A percentile compares a stretch with the other conserved stretches of the same genome.
Evolutionary conservation across 306 rosid species (phyloP).

Genomic region (Benincasa hispida): DNA sequence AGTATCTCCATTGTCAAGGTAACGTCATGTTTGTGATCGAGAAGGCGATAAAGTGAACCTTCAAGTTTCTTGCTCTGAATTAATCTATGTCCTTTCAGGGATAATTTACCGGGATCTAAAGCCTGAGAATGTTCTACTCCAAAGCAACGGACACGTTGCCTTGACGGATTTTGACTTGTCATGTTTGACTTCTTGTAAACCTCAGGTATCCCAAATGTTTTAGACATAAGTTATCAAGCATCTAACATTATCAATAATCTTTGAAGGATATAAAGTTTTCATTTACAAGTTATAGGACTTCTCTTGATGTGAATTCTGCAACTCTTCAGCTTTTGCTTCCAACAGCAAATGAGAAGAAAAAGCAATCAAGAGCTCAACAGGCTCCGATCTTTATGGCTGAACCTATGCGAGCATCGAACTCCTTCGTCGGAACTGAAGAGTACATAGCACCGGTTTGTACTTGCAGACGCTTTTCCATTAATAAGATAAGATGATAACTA

Average conservation of each 20-base stretch:
- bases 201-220: slow-evolving; percentile 44
- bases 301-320: neutral
- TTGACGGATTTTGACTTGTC: slow-evolving; percentile 93
- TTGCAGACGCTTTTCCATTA: neutral
- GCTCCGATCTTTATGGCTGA: slow-evolving; percentile 83
- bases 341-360: slow-evolving; percentile 39
- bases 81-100: slow-evolving; percentile 29
- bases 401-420: slow-evolving; percentile 96
- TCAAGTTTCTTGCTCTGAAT: neutral
- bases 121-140: slow-evolving; percentile 93
- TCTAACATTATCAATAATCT: neutral
- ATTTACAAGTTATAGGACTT: neutral
- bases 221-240: neutral
- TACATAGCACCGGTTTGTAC: slow-evolving; percentile 95
- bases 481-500: neutral
- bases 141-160: slow-evolving; percentile 58
- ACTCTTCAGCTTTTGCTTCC: slow-evolving; percentile 67
- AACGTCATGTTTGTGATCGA: neutral
- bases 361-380: slow-evolving; percentile 38
- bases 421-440: slow-evolving; percentile 98
- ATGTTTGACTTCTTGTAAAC: slow-evolving; percentile 80
- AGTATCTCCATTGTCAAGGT: slow-evolving; percentile 98
- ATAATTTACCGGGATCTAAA: slow-evolving; percentile 91
- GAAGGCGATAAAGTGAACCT: neutral
- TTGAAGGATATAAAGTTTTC: neutral